Percentiles rank a stretch among this genome's conserved stretches.
phyloP scores from a whole-genome alignment of 257 asterid genomes.

The Gentiana macrophylla region DNA sequence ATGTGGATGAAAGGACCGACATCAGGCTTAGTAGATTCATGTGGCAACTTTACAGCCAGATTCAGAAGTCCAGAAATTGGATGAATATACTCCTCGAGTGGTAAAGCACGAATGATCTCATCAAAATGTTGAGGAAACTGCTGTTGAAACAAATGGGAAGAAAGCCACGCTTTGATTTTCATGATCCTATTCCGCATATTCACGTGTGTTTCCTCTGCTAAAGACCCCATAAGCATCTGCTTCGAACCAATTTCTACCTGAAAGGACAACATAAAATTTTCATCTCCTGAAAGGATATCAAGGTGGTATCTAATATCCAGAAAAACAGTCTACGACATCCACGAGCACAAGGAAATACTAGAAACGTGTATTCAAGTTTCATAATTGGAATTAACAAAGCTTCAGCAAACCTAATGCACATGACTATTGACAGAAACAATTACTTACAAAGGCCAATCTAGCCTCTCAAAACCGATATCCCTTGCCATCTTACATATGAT shows the following conservation, averaged over 20 bases:
- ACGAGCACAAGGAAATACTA: neutral
- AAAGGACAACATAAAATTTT: constrained; percentile 7
- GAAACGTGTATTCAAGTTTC: neutral
- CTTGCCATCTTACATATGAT: neutral
- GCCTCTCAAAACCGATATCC: neutral
- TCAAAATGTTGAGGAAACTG: constrained; percentile 72
- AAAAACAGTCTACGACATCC: neutral
- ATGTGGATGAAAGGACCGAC: constrained; percentile 79
- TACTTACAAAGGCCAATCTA: no score
- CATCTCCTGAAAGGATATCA: neutral
- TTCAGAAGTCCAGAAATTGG: constrained; percentile 77
- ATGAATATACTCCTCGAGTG: constrained; percentile 76
- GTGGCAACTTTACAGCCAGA: constrained; percentile 61
- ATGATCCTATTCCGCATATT: constrained; percentile 44
- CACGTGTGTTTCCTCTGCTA: constrained; percentile 61
- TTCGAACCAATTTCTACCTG: constrained; percentile 77
- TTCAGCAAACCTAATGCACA: neutral
- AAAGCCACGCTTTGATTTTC: constrained; percentile 73
- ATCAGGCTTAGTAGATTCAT: constrained; percentile 49
- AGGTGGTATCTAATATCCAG: neutral
- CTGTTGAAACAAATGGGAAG: constrained; percentile 64
- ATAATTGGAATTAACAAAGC: neutral
- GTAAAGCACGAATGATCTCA: constrained; percentile 59
- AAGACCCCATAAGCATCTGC: constrained; percentile 71
- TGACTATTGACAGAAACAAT: neutral